These are phyloP conservation scores for Fusarium subtropicale DNA, from an alignment of 2,329 filamentous ascomycete species.

Conservation along the genomic window DNA sequence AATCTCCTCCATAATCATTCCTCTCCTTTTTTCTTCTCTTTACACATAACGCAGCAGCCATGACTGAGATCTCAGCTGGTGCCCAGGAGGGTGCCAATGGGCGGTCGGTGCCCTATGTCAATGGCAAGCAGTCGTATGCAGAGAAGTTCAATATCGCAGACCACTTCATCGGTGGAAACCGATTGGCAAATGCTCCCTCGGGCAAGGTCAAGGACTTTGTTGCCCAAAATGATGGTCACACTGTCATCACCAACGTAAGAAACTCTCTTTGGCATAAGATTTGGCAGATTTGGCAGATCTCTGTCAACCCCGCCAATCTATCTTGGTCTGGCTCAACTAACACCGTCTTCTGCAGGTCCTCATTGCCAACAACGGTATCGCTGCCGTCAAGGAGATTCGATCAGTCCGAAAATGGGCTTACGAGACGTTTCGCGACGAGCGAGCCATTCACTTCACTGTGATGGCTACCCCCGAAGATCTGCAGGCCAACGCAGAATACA, in stretches of 20 bases:
- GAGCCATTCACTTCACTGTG: conserved; percentile 98
- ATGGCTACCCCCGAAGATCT: conserved; percentile 99
- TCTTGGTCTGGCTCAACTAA: conserved; percentile 25
- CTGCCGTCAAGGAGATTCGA: conserved; percentile 98
- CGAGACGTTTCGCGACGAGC: conserved; percentile 98
- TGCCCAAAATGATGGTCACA: conserved; percentile 88
- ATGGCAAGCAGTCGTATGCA: conserved; percentile 75
- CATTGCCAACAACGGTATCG: conserved; percentile 99
- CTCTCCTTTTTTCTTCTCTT: conserved; percentile 19
- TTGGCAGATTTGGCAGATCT: neutral
- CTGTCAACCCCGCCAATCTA: conserved; percentile 20
- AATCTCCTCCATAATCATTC: conserved; percentile 32
- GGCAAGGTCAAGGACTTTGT: conserved; percentile 98
- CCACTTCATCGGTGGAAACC: conserved; percentile 98
- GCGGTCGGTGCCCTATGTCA: conserved; percentile 64
- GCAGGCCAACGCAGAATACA: conserved; percentile 97
- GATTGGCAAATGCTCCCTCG: conserved; percentile 81
- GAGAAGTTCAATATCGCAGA: conserved; percentile 85
- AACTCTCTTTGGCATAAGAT: neutral
- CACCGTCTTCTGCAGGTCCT: conserved; percentile 73
- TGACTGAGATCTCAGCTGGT: conserved; percentile 61
- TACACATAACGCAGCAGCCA: conserved; percentile 51
- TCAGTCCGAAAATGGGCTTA: conserved; percentile 99
- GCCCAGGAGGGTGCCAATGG: conserved; percentile 57
- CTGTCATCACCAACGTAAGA: conserved; percentile 96